Conservation (phyloP, 2,329 filamentous ascomycete genomes). For the Diaporthe longicolla region DNA sequence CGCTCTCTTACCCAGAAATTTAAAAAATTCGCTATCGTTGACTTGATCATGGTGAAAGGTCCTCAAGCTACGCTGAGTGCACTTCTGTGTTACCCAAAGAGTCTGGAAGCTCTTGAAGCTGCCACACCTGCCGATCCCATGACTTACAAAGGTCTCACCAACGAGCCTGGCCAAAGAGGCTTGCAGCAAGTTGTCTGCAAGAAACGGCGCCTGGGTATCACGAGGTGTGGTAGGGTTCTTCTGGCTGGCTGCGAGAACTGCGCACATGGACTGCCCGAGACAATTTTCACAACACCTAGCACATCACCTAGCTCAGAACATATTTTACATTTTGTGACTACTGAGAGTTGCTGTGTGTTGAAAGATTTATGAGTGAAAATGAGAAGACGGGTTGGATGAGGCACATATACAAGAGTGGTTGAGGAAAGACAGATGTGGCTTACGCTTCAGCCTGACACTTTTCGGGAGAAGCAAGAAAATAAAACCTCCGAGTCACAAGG, state of each 20-base stretch:
- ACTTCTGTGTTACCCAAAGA: background rate
- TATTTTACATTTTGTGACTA: background rate
- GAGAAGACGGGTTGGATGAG: too few relatives aligned
- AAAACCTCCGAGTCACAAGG: too few relatives aligned
- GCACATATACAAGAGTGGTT: too few relatives aligned
- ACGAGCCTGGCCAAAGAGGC: background rate
- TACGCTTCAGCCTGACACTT: too few relatives aligned
- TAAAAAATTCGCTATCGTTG: background rate
- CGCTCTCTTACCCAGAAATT: too few relatives aligned
- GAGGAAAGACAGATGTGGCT: too few relatives aligned
- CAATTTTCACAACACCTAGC: background rate
- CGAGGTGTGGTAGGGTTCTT: background rate
- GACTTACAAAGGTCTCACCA: background rate
- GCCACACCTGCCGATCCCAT: background rate
- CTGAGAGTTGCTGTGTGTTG: background rate
- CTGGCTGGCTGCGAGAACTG: background rate
- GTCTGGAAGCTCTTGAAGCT: background rate
- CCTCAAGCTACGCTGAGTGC: background rate
- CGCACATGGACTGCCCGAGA: background rate
- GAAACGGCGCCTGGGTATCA: background rate
- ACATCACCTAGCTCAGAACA: background rate
- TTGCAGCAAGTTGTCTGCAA: background rate
- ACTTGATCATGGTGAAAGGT: background rate
- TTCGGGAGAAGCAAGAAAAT: too few relatives aligned
- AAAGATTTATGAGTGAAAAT: too few relatives aligned